phyloP scores from a whole-genome alignment of 116 monocot genomes.

The Thalassia testudinum region DNA sequence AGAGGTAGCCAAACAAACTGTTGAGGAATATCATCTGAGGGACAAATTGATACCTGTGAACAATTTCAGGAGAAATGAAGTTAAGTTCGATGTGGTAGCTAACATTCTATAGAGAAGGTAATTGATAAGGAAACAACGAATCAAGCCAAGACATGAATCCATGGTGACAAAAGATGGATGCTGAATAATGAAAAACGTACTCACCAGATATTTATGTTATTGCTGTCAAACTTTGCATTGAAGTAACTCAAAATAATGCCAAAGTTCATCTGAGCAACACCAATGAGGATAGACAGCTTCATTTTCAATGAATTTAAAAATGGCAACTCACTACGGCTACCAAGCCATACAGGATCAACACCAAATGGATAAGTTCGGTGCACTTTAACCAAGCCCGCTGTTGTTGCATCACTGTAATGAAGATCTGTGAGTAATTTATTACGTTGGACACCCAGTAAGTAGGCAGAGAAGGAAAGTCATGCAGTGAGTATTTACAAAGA shows the following conservation, averaged over 20 bases:
- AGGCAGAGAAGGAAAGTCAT: no score
- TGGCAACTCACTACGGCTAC: constrained; percentile 90
- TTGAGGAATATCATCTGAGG: constrained; percentile 99
- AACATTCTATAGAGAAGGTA: no score
- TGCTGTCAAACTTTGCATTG: constrained; percentile 74
- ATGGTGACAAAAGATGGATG: background rate
- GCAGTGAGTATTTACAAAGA: no score
- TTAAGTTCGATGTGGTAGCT: no score
- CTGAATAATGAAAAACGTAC: background rate
- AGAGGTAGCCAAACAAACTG: constrained; percentile 94
- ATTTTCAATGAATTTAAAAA: constrained; percentile 97
- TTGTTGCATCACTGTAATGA: constrained; percentile 60
- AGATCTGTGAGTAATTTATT: no score
- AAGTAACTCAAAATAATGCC: constrained; percentile 90
- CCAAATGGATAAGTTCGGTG: constrained; percentile 89
- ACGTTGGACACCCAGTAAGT: no score
- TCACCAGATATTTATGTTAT: constrained; percentile 71
- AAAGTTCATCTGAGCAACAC: constrained; percentile 89
- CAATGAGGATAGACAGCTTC: constrained; percentile 98
- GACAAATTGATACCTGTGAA: constrained; percentile 78
- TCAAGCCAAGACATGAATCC: background rate
- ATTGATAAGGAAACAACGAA: background rate
- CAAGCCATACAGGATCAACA: constrained; percentile 98
- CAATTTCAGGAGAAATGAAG: background rate
- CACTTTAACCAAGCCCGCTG: constrained; percentile 64